A percentile compares a stretch with the other conserved stretches of the same genome.
phyloP scores from a whole-genome alignment of 2,329 filamentous ascomycete genomes.

The Hortaea sp. region DNA sequence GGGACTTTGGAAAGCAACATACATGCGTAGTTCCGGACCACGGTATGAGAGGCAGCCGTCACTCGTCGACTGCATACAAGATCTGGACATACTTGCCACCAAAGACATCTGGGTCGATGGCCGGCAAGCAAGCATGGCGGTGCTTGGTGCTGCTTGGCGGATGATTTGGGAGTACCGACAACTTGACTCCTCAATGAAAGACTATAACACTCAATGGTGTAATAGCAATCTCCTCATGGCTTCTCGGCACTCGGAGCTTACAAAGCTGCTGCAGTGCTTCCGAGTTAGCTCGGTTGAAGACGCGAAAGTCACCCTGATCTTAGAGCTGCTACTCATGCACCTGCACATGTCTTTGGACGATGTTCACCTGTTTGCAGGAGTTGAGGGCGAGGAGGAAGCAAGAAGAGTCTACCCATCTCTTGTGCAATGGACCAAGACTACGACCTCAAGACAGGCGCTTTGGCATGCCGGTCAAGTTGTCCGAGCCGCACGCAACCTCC shows the following conservation, averaged over 20 bases:
- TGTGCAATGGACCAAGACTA: constrained; percentile 48
- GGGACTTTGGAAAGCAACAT: constrained; percentile 53
- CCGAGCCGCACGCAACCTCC: constrained; percentile 43
- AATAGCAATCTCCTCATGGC: constrained; percentile 31
- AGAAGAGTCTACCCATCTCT: constrained; percentile 48
- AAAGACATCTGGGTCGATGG: constrained; percentile 46
- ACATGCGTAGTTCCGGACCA: constrained; percentile 34
- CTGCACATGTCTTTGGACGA: constrained; percentile 56
- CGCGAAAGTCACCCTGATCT: constrained; percentile 27
- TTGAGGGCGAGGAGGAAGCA: constrained; percentile 57
- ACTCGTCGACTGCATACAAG: constrained; percentile 47
- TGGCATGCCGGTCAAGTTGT: constrained; percentile 62
- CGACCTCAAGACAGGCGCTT: constrained; percentile 48
- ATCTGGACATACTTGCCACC: constrained; percentile 42
- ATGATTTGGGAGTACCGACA: constrained; percentile 58
- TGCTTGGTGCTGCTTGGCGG: constrained; percentile 56
- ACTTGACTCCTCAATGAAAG: constrained; percentile 43
- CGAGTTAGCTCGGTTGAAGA: constrained; percentile 30
- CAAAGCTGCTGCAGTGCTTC: constrained; percentile 46
- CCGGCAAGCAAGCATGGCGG: constrained; percentile 48
- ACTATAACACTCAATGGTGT: constrained; percentile 35
- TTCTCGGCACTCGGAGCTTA: constrained; percentile 53
- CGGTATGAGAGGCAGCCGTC: constrained; percentile 37
- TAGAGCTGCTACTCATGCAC: constrained; percentile 51
- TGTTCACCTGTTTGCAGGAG: constrained; percentile 57